phyloP scores from a whole-genome alignment of 768 basidiomycete species.

The Sporobolomyces pararoseus region DNA sequence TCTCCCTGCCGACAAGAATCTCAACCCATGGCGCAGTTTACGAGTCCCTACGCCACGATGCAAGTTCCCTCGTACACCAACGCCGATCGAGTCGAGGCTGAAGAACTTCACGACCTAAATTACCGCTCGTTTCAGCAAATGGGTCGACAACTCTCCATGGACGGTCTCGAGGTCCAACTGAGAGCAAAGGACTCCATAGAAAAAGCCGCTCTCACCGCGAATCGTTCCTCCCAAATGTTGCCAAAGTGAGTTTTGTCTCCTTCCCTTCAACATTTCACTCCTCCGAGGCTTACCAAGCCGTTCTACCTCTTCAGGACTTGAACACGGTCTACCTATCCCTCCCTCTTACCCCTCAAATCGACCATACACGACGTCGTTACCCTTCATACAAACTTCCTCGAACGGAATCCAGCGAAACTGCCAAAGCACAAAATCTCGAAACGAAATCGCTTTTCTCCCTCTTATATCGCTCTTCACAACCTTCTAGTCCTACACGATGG shows the following conservation, averaged over 20 bases:
- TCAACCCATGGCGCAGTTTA: neutral
- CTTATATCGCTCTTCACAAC: too few relatives aligned
- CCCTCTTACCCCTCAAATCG: too few relatives aligned
- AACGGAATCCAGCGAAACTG: too few relatives aligned
- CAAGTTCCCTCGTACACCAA: conserved; percentile 3
- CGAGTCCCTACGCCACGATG: conserved; percentile 11
- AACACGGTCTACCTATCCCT: too few relatives aligned
- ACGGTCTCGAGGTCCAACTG: neutral
- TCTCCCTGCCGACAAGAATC: neutral
- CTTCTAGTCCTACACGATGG: too few relatives aligned
- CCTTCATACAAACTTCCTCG: neutral
- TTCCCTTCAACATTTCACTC: too few relatives aligned
- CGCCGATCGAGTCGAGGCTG: neutral
- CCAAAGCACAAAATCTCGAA: too few relatives aligned
- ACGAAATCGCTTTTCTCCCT: too few relatives aligned
- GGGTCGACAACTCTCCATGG: conserved; percentile 9
- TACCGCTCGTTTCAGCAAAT: neutral
- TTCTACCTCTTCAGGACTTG: neutral
- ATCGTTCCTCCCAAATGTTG: neutral
- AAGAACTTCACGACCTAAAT: neutral
- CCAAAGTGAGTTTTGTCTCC: neutral
- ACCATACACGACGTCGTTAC: conserved; percentile 1
- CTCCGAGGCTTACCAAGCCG: neutral
- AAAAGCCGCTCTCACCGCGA: neutral
- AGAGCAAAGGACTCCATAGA: conserved; percentile 9